Evolutionary conservation across 139 green algal genomes (phyloP).

Genomic region (Tetratostichococcus sp.): DNA sequence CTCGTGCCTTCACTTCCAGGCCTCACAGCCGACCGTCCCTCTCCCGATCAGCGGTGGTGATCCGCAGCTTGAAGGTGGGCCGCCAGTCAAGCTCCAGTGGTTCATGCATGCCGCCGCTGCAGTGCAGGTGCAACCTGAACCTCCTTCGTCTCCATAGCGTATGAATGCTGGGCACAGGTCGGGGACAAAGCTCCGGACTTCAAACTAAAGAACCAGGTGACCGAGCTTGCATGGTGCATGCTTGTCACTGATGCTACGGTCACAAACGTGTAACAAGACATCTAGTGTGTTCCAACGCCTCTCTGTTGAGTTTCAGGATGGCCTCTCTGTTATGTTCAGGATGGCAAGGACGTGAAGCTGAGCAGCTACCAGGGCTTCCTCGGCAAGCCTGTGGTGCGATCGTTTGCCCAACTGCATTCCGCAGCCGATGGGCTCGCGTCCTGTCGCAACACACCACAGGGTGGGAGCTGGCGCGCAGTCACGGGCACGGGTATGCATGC

Average conservation of each 20-base stretch:
- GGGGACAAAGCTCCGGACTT: conserved; percentile 18
- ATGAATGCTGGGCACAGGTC: too few species aligned
- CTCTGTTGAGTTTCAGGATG: too few species aligned
- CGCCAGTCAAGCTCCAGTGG: neutral
- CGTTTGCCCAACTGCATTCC: too few species aligned
- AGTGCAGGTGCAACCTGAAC: neutral
- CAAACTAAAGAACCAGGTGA: conserved; percentile 5
- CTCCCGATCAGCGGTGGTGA: neutral
- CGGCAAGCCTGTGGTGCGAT: conserved; percentile 12
- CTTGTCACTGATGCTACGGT: too few species aligned
- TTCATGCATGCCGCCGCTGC: neutral
- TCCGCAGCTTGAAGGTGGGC: neutral
- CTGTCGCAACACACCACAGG: too few species aligned
- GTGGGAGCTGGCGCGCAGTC: neutral
- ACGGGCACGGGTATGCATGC: too few species aligned
- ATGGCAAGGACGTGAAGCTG: conserved; percentile 11
- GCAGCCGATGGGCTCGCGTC: too few species aligned
- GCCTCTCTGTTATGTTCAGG: neutral
- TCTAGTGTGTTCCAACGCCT: neutral
- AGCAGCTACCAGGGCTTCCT: conserved; percentile 10
- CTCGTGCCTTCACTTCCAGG: neutral
- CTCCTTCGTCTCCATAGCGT: too few species aligned
- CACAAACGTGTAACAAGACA: too few species aligned
- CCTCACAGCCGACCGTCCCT: neutral
- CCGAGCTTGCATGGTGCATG: too few species aligned